A percentile compares a stretch with the other conserved stretches of the same genome.
These are phyloP conservation scores for Linaria vulgaris DNA, from an alignment of 257 asterid genomes.

Conservation along the genomic window DNA sequence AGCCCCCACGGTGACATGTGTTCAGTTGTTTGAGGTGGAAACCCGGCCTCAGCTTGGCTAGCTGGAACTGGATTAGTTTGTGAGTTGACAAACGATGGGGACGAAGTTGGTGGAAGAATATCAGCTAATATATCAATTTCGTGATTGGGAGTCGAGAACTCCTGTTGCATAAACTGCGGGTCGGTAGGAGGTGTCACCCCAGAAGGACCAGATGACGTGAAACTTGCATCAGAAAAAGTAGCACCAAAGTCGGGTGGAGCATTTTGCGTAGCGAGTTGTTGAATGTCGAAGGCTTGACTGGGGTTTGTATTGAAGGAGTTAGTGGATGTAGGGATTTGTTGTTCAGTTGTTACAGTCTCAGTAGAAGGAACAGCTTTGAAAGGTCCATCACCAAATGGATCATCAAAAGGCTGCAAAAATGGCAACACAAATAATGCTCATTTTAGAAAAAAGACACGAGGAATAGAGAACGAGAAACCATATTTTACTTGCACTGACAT, in stretches of 20 bases:
- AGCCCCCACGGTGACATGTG: slow-evolving; percentile 34
- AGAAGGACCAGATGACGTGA: slow-evolving; percentile 36
- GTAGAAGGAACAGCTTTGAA: slow-evolving; percentile 70
- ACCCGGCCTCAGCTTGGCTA: slow-evolving; percentile 37
- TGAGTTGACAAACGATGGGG: slow-evolving; percentile 38
- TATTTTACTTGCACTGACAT: not conserved
- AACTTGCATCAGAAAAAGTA: slow-evolving; percentile 32
- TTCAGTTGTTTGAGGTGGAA: slow-evolving; percentile 43
- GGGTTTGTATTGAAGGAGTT: slow-evolving; percentile 43
- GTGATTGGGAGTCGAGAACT: slow-evolving; percentile 40
- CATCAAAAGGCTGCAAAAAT: slow-evolving; percentile 71
- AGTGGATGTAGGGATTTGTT: slow-evolving; percentile 35
- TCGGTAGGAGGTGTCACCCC: slow-evolving; percentile 38
- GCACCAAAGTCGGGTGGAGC: slow-evolving; percentile 45
- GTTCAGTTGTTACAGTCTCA: slow-evolving; percentile 39
- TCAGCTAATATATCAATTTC: slow-evolving; percentile 87
- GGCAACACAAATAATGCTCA: slow-evolving; percentile 9
- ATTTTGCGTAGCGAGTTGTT: slow-evolving; percentile 41
- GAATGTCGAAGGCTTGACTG: slow-evolving; percentile 38
- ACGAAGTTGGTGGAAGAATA: slow-evolving; percentile 80
- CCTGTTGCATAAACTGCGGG: slow-evolving; percentile 47
- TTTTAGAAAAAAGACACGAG: not conserved
- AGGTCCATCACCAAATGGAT: slow-evolving; percentile 96
- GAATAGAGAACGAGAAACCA: slow-evolving; percentile 6
- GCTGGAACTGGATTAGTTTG: slow-evolving; percentile 41